A percentile compares a stretch with the other conserved stretches of the same genome.
Evolutionary conservation across 2,329 filamentous ascomycete species (phyloP).

Genomic region (Stachybotrys elegans): DNA sequence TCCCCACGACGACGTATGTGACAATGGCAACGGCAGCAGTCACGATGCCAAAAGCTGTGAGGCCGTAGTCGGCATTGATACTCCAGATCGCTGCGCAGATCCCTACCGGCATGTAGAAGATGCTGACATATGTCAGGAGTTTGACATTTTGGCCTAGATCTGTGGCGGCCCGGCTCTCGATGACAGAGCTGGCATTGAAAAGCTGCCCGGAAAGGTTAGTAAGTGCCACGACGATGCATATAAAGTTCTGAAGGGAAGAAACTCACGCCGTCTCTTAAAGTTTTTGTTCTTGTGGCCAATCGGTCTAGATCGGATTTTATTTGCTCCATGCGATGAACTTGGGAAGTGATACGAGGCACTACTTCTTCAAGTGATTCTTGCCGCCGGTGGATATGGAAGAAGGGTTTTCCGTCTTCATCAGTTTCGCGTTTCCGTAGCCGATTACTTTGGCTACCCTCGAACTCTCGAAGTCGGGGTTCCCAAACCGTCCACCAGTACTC

Average conservation of each 20-base stretch:
- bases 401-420: background rate
- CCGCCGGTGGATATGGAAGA: background rate
- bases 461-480: too few relatives aligned
- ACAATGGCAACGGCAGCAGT: background rate
- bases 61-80: background rate
- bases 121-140: slow-evolving; percentile 31
- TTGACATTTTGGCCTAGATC: slow-evolving; percentile 28
- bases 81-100: slow-evolving; percentile 20
- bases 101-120: slow-evolving; percentile 32
- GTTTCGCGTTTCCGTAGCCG: background rate
- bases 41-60: background rate
- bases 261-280: background rate
- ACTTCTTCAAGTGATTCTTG: background rate
- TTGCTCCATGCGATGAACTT: background rate
- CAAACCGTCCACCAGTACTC: background rate
- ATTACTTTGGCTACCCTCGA: too few relatives aligned
- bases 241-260: background rate
- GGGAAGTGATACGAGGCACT: background rate
- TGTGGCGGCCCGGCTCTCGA: slow-evolving; percentile 7
- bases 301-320: background rate
- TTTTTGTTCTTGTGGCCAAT: background rate
- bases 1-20: background rate
- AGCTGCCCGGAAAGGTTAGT: background rate
- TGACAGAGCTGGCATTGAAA: background rate
- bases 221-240: background rate